Percentiles rank a stretch among this genome's conserved stretches.
Evolutionary conservation across 2,329 filamentous ascomycete species (phyloP).

Genomic region (Chaetomium globosum): DNA sequence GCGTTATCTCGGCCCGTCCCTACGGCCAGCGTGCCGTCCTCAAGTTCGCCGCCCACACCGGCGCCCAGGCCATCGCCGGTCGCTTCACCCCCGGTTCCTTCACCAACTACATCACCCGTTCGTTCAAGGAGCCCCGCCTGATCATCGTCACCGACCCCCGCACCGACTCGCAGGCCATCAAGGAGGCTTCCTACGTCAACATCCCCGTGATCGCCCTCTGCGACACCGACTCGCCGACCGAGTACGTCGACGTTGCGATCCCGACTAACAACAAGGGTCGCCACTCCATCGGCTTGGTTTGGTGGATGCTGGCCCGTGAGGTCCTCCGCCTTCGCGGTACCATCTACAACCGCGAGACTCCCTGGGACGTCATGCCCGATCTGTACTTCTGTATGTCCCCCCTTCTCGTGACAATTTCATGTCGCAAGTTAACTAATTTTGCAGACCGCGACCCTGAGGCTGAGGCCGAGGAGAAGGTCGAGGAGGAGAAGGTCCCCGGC

Average conservation of each 20-base stretch:
- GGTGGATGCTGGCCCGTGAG: conserved; percentile 99
- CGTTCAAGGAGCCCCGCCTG: conserved; percentile 99
- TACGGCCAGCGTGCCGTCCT: conserved; percentile 99
- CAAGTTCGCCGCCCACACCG: conserved; percentile 99
- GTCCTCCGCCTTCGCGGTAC: conserved; percentile 98
- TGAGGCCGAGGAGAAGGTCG: conserved; percentile 97
- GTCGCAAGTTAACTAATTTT: conserved; percentile 25
- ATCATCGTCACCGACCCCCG: conserved; percentile 99
- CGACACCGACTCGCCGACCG: conserved; percentile 98
- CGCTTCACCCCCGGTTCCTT: conserved; percentile 99
- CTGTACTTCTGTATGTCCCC: conserved; percentile 91
- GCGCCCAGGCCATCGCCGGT: conserved; percentile 95
- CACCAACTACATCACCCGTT: conserved; percentile 99
- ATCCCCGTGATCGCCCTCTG: conserved; percentile 99
- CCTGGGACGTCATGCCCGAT: conserved; percentile 99
- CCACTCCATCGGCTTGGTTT: conserved; percentile 96
- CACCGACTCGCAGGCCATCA: conserved; percentile 99
- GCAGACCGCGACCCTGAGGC: conserved; percentile 97
- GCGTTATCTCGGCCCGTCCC: conserved; percentile 98
- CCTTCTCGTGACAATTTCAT: background rate
- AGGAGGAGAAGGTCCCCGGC: conserved; percentile 87
- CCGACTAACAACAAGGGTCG: conserved; percentile 99
- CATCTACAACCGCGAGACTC: conserved; percentile 90
- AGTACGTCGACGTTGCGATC: conserved; percentile 99
- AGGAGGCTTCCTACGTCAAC: conserved; percentile 99